Conservation (phyloP, 495 filamentous ascomycete genomes). For the Barbatosphaeria neglecta region DNA sequence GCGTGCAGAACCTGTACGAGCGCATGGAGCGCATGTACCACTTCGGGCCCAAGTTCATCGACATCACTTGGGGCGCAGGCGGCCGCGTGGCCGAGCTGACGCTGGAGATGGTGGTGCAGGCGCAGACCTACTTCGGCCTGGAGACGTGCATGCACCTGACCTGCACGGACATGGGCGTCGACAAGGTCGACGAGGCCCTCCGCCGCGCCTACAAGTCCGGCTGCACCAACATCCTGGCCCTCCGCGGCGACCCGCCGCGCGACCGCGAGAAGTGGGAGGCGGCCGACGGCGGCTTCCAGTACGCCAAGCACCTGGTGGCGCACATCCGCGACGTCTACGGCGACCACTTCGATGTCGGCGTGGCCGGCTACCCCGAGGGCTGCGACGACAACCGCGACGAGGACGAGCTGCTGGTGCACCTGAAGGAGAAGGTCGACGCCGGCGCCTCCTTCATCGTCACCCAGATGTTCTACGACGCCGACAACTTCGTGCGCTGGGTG, state of each 20-base stretch:
- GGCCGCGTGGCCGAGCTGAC: conserved; percentile 84
- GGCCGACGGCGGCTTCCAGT: conserved; percentile 72
- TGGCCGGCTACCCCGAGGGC: conserved; percentile 95
- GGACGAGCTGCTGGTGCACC: conserved; percentile 74
- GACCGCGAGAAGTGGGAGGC: conserved; percentile 92
- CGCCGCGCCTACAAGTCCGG: conserved; percentile 85
- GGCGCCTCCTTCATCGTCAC: conserved; percentile 90
- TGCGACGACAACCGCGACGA: conserved; percentile 84
- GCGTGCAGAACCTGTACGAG: conserved; percentile 98
- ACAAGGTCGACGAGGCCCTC: conserved; percentile 82
- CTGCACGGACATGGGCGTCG: conserved; percentile 92
- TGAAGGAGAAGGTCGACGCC: conserved; percentile 96
- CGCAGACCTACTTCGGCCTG: conserved; percentile 90
- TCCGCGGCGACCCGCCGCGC: conserved; percentile 88
- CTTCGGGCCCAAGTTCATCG: conserved; percentile 88
- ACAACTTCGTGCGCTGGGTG: conserved; percentile 89
- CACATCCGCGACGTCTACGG: conserved; percentile 86
- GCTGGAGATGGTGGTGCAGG: conserved; percentile 94
- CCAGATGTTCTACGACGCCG: conserved; percentile 98
- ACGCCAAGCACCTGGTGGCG: conserved; percentile 85
- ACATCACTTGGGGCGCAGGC: conserved; percentile 97
- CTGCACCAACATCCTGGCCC: conserved; percentile 93
- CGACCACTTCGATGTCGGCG: conserved; percentile 94
- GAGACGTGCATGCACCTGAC: conserved; percentile 99
- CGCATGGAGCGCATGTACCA: conserved; percentile 98